Percentiles rank a stretch among this genome's conserved stretches.
Conservation (phyloP, 1,284 basidiomycete species). For the Ceratobasidium sp. region DNA sequence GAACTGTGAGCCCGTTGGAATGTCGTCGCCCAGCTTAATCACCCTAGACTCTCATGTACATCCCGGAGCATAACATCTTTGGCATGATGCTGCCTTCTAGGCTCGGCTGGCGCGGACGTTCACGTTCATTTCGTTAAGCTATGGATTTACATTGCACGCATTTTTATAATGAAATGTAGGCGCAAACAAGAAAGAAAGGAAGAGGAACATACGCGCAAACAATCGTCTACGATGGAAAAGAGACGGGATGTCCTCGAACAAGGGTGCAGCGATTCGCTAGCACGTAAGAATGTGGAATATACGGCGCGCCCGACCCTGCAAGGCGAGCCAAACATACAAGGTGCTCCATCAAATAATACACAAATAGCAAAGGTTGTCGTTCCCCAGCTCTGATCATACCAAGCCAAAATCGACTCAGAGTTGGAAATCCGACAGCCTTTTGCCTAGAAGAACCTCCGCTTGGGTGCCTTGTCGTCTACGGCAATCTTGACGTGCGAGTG, state of each 20-base stretch:
- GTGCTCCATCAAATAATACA: not conserved
- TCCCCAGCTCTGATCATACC: slow-evolving; percentile 22
- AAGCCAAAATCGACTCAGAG: slow-evolving; percentile 12
- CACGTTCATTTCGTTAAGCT: slow-evolving; percentile 37
- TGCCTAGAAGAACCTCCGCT: slow-evolving; percentile 64
- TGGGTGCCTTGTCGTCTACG: slow-evolving; percentile 76
- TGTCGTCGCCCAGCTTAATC: slow-evolving; percentile 13
- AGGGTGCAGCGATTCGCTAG: slow-evolving; percentile 22
- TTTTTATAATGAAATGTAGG: slow-evolving; percentile 47
- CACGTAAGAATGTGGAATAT: slow-evolving; percentile 41
- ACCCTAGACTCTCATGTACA: slow-evolving; percentile 18
- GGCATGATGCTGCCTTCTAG: slow-evolving; percentile 21
- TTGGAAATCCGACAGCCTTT: not conserved
- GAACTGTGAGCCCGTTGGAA: slow-evolving; percentile 39
- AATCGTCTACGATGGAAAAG: slow-evolving; percentile 29
- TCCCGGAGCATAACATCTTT: not conserved
- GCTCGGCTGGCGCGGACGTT: slow-evolving; percentile 35
- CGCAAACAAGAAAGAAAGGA: slow-evolving; percentile 44
- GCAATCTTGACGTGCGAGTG: slow-evolving; percentile 79
- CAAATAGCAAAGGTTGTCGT: slow-evolving; percentile 18
- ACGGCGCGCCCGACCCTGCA: not conserved
- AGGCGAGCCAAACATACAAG: slow-evolving; percentile 1
- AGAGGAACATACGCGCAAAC: slow-evolving; percentile 42
- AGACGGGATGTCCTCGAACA: slow-evolving; percentile 27
- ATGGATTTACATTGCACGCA: slow-evolving; percentile 45